phyloP scores from a whole-genome alignment of 768 basidiomycete species.

The Filobasidium wieringae region DNA sequence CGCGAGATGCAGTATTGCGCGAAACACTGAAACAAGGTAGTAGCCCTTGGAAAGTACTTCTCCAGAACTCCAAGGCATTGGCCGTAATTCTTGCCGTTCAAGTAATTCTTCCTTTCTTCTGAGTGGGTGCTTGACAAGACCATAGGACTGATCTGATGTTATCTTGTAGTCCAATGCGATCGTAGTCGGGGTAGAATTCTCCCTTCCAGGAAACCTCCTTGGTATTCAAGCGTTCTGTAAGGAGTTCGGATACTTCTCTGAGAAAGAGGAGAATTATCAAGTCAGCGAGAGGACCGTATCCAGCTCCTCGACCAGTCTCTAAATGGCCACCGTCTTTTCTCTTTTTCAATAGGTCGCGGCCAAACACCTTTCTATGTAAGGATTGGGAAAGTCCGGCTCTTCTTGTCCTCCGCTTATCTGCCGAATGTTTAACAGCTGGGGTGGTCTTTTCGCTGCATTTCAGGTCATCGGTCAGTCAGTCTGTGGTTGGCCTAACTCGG shows the following conservation, averaged over 20 bases:
- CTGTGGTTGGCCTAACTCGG: neutral
- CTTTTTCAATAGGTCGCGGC: neutral
- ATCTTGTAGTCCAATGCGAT: slow-evolving; percentile 7
- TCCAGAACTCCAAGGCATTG: slow-evolving; percentile 3
- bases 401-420: neutral
- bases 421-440: neutral
- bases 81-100: slow-evolving; percentile 12
- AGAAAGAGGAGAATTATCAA: neutral
- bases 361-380: slow-evolving; percentile 1
- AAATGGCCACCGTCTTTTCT: neutral
- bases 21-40: neutral
- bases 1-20: neutral
- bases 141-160: neutral
- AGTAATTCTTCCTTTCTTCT: too few relatives aligned
- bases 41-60: slow-evolving; percentile 10
- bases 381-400: neutral
- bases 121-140: too few relatives aligned
- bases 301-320: neutral
- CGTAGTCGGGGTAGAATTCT: slow-evolving; percentile 15
- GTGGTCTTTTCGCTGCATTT: slow-evolving; percentile 5
- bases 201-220: slow-evolving; percentile 10
- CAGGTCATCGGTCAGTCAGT: slow-evolving; percentile 6
- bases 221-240: slow-evolving; percentile 11
- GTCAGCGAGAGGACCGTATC: neutral
- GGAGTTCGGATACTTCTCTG: slow-evolving; percentile 2